Evolutionary conservation across 1,284 basidiomycete species (phyloP).

Genomic region (Sporisorium reilianum): DNA sequence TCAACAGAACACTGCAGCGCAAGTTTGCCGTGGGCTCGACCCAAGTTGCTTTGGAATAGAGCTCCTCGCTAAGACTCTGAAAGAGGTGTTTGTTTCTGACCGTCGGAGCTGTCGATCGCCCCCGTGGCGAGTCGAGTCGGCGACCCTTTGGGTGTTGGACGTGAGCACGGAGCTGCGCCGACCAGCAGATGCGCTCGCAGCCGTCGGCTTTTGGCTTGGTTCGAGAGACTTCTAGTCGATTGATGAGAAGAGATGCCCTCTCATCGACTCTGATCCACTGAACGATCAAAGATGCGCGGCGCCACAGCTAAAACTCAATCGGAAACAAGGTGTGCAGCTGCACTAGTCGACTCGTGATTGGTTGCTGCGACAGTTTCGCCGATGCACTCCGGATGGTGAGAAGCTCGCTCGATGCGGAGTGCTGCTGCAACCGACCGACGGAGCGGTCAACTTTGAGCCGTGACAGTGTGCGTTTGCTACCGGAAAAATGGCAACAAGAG

Average conservation of each 20-base stretch:
- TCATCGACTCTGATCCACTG: not conserved
- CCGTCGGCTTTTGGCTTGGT: no score
- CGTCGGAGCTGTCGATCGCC: not conserved
- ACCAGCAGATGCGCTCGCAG: no score
- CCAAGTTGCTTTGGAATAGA: not conserved
- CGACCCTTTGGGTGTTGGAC: not conserved
- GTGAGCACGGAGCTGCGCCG: constrained; percentile 16
- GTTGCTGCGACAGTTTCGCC: not conserved
- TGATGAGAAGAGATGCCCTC: no score
- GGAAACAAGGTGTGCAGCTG: not conserved
- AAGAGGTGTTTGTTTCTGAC: not conserved
- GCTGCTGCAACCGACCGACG: not conserved
- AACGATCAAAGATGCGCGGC: not conserved
- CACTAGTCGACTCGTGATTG: not conserved
- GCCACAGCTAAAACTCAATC: not conserved
- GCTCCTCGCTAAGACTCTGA: not conserved
- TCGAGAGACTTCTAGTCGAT: no score
- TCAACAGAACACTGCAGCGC: not conserved
- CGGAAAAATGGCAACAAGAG: not conserved
- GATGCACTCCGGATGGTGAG: not conserved
- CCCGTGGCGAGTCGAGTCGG: no score
- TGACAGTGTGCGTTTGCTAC: not conserved
- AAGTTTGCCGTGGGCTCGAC: not conserved
- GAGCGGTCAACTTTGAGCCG: not conserved
- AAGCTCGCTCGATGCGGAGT: no score